Conservation (phyloP, 495 filamentous ascomycete genomes). For the Talaromyces borbonicus region DNA sequence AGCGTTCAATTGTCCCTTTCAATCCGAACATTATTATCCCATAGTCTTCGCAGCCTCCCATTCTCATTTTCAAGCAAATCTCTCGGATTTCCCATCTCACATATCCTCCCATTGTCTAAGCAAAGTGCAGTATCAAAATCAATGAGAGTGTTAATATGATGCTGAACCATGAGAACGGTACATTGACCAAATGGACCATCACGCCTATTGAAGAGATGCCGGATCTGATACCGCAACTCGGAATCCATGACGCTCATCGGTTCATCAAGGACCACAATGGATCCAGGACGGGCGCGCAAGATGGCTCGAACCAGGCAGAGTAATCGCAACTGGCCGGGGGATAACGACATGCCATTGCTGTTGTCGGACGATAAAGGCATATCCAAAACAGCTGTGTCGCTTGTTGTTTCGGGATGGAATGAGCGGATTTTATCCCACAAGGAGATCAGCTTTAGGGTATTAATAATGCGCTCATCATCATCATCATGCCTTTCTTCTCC, state of each 20-base stretch:
- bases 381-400: not conserved
- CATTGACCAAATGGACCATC: not conserved
- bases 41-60: not conserved
- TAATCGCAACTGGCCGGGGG: not conserved
- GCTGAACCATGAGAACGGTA: not conserved
- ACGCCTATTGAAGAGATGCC: not conserved
- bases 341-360: not conserved
- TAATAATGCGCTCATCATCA: not conserved
- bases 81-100: not conserved
- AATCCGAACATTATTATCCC: not conserved
- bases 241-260: not conserved
- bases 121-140: not conserved
- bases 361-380: not conserved
- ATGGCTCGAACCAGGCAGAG: conserved; percentile 4
- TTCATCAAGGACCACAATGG: conserved; percentile 11
- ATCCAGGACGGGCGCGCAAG: conserved; percentile 19
- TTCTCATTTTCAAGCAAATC: not conserved
- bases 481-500: not conserved
- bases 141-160: not conserved
- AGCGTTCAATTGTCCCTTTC: not conserved
- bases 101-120: not conserved
- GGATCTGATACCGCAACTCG: not conserved
- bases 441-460: not conserved
- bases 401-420: not conserved
- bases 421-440: not conserved